A percentile compares a stretch with the other conserved stretches of the same genome.
These are phyloP conservation scores for Arthrobotrys sinensis DNA, from an alignment of 2,329 filamentous ascomycete species.

Conservation along the genomic window DNA sequence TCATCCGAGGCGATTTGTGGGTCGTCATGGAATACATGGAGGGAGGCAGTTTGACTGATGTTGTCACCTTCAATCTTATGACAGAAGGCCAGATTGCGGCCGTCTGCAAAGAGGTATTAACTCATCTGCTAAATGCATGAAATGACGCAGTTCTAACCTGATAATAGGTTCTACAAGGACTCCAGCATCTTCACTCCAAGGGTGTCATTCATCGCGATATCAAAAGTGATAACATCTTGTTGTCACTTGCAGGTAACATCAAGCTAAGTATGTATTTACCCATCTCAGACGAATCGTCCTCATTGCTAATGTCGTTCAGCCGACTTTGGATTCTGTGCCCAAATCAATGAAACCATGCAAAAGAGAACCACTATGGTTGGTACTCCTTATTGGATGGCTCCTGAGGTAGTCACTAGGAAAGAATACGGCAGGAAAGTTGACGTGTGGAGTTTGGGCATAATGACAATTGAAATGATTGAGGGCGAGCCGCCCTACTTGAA, in stretches of 20 bases:
- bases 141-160: background rate
- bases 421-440: slow-evolving; percentile 99
- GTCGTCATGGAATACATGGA: slow-evolving; percentile 99
- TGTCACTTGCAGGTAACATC: slow-evolving; percentile 94
- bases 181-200: slow-evolving; percentile 97
- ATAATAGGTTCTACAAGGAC: slow-evolving; percentile 80
- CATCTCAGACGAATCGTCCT: background rate
- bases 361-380: slow-evolving; percentile 99
- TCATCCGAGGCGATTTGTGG: slow-evolving; percentile 92
- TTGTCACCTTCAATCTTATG: slow-evolving; percentile 99
- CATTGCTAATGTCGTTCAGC: slow-evolving; percentile 72
- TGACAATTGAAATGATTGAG: slow-evolving; percentile 99
- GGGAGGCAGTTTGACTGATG: slow-evolving; percentile 95
- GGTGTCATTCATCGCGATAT: slow-evolving; percentile 98
- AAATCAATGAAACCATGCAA: slow-evolving; percentile 96
- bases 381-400: slow-evolving; percentile 99
- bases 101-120: slow-evolving; percentile 84
- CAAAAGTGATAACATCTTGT: slow-evolving; percentile 97
- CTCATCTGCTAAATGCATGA: background rate
- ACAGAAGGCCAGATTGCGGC: slow-evolving; percentile 96
- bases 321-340: slow-evolving; percentile 98
- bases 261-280: slow-evolving; percentile 80
- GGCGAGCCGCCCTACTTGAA: slow-evolving; percentile 97
- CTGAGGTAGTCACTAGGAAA: slow-evolving; percentile 95
- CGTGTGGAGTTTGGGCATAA: slow-evolving; percentile 98